A percentile compares a stretch with the other conserved stretches of the same genome.
Conservation (phyloP, 805 yeast genomes). For the Nadsonia fulvescens region DNA sequence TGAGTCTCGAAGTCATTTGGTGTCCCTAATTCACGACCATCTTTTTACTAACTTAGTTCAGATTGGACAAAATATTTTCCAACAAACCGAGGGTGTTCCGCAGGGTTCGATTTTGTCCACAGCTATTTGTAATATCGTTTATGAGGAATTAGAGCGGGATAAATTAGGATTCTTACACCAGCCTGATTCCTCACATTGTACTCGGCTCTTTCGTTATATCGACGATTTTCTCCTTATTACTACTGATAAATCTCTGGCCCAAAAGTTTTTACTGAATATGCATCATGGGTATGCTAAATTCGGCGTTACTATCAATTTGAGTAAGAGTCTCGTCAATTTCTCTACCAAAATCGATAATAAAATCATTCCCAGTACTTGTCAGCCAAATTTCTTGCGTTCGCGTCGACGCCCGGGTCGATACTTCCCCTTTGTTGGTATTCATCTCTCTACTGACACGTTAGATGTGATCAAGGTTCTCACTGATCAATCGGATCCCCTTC, state of each 20-base stretch:
- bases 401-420: too few species aligned
- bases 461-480: too few species aligned
- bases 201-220: conserved; percentile 1
- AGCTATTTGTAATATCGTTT: conserved; percentile 3
- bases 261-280: neutral
- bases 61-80: neutral
- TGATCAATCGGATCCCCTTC: too few species aligned
- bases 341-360: too few species aligned
- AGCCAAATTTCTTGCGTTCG: too few species aligned
- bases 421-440: too few species aligned
- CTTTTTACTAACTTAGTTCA: conserved; percentile 1
- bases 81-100: conserved; percentile 1
- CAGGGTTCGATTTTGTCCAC: conserved; percentile 4
- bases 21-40: conserved; percentile 1
- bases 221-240: conserved; percentile 4
- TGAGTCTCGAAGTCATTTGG: neutral
- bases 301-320: conserved; percentile 3
- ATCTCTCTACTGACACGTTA: too few species aligned
- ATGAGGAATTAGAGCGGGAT: conserved; percentile 1
- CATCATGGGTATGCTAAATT: neutral
- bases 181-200: conserved; percentile 1
- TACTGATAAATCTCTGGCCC: neutral
- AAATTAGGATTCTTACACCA: neutral
- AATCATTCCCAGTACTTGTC: too few species aligned
- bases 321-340: conserved; percentile 3